A percentile compares a stretch with the other conserved stretches of the same genome.
Evolutionary conservation across 208 protist genomes (phyloP).

Genomic region (Trypanosoma caninum): DNA sequence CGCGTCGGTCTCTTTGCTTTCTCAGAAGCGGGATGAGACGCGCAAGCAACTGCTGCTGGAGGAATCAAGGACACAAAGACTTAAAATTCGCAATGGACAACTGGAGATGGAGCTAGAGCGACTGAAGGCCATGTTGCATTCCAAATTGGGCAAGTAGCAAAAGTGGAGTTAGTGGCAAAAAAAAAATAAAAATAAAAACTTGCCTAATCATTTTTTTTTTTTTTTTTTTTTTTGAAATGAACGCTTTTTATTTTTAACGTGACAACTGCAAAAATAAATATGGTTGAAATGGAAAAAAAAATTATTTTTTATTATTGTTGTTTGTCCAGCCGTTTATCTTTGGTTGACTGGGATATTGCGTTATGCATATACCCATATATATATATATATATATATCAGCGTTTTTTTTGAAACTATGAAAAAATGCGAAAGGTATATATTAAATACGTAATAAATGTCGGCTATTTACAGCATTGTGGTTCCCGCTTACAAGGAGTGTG

Average conservation of each 20-base stretch:
- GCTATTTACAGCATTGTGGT: conserved; percentile 77
- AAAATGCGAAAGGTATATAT: not conserved
- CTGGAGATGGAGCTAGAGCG: conserved; percentile 67
- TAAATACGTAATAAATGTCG: conserved; percentile 16
- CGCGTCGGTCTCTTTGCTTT: conserved; percentile 42
- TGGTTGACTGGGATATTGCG: too few relatives aligned
- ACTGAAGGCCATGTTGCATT: conserved; percentile 31
- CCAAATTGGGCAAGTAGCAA: conserved; percentile 18
- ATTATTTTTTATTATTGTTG: too few relatives aligned
- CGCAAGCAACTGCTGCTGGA: conserved; percentile 77
- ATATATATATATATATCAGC: too few relatives aligned
- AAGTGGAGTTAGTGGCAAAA: not conserved
- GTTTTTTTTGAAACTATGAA: not conserved
- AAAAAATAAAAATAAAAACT: not conserved
- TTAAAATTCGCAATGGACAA: conserved; percentile 58
- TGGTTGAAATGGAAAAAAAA: too few relatives aligned
- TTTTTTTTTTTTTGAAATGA: not conserved
- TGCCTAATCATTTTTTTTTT: not conserved
- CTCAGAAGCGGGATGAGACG: conserved; percentile 67
- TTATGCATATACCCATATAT: too few relatives aligned
- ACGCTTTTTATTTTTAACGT: not conserved
- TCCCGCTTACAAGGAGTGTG: conserved; percentile 84
- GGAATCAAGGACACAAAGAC: conserved; percentile 64
- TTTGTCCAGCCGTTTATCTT: too few relatives aligned
- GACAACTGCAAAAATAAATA: not conserved